Base-by-base conservation (phyloP, 768 basidiomycete species). In the Leccinum imitatum region DNA sequence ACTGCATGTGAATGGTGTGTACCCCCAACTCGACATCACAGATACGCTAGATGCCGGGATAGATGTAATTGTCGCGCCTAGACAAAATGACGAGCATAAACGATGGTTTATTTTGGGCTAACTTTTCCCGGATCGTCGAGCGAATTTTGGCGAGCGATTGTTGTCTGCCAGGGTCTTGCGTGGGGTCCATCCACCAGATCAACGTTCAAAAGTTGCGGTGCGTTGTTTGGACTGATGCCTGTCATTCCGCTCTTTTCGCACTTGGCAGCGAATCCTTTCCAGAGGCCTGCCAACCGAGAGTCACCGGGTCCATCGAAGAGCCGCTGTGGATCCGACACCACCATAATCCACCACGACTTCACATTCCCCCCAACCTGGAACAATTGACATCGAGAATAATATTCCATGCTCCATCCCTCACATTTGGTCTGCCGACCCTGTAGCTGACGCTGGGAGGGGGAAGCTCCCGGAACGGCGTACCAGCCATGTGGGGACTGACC, bases 21-120 rank as follows among this genome's bases (percentile, higher is more conserved):
- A 94, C 67, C 1, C 90, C 91, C n/a, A 91, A 66, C 57, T 84
- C 79, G 54, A 89, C 81, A 63, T 92, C 89, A 17, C 89, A 84
- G 54, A 92, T 79, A 5, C 83, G 82, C 81, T 93, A 92, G 70
- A 93, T 84, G 9, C 87, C 90, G 3, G 89, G 87, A 69, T 93
- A 94, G 50, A 94, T 87, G 64, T 71, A 86, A 53, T 89, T 87
- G 68, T 94, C 91, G 14, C 80, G 71, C 52, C 75, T 79, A 30
- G 87, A 85, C 5, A 94, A 74, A 25, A 94, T 67, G 6, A 91
- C 87, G 27, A 94, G 78, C 30, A 93, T 71, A 67, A 93, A 87
- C 48, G 78, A 80, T 0, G 89, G 88, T 9, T 60, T 67, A 14
- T 4, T 58, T 17, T 50, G 53, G 0, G 30, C 30, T 35, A 83